Evolutionary conservation across 2,329 filamentous ascomycete genomes (phyloP).

Genomic region (Tolypocladium guangdongense): DNA sequence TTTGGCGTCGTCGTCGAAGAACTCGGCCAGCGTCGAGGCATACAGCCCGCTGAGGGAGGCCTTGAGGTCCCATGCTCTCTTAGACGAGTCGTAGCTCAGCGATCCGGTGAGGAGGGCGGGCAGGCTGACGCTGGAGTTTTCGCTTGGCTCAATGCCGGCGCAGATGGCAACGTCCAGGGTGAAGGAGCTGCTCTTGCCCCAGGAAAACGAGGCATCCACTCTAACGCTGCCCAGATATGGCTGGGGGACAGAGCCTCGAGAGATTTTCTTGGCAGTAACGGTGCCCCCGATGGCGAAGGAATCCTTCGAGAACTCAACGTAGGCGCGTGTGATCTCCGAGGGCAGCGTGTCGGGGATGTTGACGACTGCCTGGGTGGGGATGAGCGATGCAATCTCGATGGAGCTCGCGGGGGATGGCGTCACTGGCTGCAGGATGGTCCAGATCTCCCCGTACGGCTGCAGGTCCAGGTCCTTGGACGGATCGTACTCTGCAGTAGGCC

Average conservation of each 20-base stretch:
- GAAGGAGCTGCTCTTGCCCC: conserved; percentile 1
- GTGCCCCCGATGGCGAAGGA: conserved; percentile 2
- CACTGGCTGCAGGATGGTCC: conserved; percentile 1
- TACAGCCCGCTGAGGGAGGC: conserved; percentile 3
- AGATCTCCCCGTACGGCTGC: not conserved
- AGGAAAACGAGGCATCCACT: conserved; percentile 2
- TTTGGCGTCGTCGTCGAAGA: conserved; percentile 4
- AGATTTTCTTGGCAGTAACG: not conserved
- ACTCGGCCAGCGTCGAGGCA: conserved; percentile 2
- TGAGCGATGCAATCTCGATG: conserved; percentile 1
- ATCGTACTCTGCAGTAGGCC: not conserved
- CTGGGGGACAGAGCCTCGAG: conserved; percentile 1
- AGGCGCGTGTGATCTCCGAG: conserved; percentile 2
- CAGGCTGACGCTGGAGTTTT: not conserved
- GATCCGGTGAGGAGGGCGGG: conserved; percentile 2
- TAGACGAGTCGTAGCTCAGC: conserved; percentile 1
- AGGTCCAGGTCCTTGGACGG: not conserved
- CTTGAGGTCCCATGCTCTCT: conserved; percentile 1
- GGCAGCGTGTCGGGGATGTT: conserved; percentile 4
- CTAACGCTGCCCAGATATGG: conserved; percentile 1
- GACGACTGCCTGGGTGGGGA: not conserved
- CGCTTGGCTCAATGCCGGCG: conserved; percentile 1
- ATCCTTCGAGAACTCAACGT: not conserved
- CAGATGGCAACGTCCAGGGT: not conserved
- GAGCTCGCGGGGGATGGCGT: not conserved